Evolutionary conservation across 2,329 filamentous ascomycete species (phyloP).

Genomic region (Diaporthe capsici): DNA sequence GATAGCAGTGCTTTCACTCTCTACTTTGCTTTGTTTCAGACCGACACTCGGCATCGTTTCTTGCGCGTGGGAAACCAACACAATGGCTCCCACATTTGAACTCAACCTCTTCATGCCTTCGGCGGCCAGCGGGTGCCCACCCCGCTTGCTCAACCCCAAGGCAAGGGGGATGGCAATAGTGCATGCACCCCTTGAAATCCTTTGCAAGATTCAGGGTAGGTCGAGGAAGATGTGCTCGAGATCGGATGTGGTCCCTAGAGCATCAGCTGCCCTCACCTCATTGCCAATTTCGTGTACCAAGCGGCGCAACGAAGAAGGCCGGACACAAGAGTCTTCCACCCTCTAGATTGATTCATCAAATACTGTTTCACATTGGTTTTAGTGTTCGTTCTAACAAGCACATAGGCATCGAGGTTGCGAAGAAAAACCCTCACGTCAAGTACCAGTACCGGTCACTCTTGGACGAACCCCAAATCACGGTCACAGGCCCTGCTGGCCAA

Average conservation of each 20-base stretch:
- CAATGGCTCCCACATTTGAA: neutral
- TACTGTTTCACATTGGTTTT: too few species aligned
- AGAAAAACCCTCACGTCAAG: slow-evolving; percentile 56
- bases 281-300: neutral
- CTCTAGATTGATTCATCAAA: neutral
- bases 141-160: neutral
- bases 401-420: slow-evolving; percentile 67
- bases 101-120: neutral
- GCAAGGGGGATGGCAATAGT: neutral
- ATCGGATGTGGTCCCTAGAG: neutral
- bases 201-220: neutral
- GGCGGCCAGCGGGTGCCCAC: neutral
- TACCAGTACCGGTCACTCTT: slow-evolving; percentile 76
- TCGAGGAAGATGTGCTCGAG: neutral
- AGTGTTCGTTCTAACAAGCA: neutral
- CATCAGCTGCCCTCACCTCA: neutral
- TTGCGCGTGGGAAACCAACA: neutral
- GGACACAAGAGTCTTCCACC: neutral
- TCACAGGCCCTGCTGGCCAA: slow-evolving; percentile 71
- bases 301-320: neutral
- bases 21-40: neutral
- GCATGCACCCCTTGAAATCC: neutral
- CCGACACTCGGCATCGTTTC: neutral
- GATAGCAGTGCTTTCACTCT: neutral
- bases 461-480: slow-evolving; percentile 75